Evolutionary conservation across 208 protist genomes (phyloP).

Genomic region (Willaertia magna): DNA sequence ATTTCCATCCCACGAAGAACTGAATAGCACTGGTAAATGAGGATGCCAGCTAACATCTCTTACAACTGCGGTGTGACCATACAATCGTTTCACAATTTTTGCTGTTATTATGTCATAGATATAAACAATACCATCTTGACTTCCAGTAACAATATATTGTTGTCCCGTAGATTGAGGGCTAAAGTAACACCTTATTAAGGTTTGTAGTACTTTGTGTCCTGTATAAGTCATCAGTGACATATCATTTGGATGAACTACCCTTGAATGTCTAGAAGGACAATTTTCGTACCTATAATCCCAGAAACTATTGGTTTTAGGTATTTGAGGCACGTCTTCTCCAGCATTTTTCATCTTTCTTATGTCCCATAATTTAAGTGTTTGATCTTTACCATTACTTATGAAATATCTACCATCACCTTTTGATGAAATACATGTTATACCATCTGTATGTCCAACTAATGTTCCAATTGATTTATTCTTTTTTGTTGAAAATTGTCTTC

Average conservation of each 20-base stretch:
- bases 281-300: constrained; percentile 6
- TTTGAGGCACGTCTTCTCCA: background rate
- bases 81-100: background rate
- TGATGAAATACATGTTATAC: constrained; percentile 24
- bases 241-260: constrained; percentile 7
- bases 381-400: constrained; percentile 30
- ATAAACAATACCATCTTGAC: constrained; percentile 8
- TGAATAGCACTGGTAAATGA: background rate
- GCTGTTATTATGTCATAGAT: constrained; percentile 4
- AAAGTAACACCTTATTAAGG: constrained; percentile 27
- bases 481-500: background rate
- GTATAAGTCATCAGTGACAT: constrained; percentile 27
- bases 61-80: background rate
- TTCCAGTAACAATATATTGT: constrained; percentile 23
- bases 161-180: constrained; percentile 21
- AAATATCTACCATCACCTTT: constrained; percentile 30
- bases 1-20: constrained; percentile 5
- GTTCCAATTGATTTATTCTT: background rate
- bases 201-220: background rate
- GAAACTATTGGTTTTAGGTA: background rate
- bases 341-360: constrained; percentile 15
- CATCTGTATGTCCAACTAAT: constrained; percentile 22
- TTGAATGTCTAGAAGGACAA: background rate
- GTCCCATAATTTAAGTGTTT: constrained; percentile 33
- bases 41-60: constrained; percentile 19